These are phyloP conservation scores for Leccinum obscurum DNA, from an alignment of 768 basidiomycete species.

Conservation along the genomic window DNA sequence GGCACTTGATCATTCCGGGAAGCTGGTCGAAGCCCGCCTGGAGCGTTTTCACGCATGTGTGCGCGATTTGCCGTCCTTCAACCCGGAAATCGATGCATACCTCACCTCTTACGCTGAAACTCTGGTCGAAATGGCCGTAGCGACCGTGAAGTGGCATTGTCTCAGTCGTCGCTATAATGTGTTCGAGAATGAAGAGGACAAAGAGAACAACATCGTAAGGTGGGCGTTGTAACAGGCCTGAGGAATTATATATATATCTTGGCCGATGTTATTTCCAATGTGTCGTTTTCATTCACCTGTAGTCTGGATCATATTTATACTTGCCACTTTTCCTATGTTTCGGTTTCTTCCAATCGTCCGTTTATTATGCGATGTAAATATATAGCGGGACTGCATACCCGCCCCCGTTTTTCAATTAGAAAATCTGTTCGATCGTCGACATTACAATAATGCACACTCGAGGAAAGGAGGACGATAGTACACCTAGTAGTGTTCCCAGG, in stretches of 20 bases:
- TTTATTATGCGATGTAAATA: too few relatives aligned
- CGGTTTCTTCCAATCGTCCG: too few relatives aligned
- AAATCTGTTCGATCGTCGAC: too few relatives aligned
- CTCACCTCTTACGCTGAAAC: neutral
- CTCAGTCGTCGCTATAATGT: neutral
- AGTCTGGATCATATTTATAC: too few relatives aligned
- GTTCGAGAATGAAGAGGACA: neutral
- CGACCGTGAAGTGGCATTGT: neutral
- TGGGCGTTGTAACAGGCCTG: neutral
- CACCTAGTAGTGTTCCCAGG: too few relatives aligned
- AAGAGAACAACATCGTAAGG: neutral
- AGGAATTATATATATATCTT: too few relatives aligned
- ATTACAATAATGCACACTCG: too few relatives aligned
- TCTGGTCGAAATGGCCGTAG: neutral
- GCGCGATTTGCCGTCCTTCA: neutral
- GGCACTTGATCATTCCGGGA: neutral
- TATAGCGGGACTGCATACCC: too few relatives aligned
- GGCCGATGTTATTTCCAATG: neutral
- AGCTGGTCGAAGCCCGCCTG: neutral
- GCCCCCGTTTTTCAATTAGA: too few relatives aligned
- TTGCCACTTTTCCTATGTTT: too few relatives aligned
- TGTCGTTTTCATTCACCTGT: too few relatives aligned
- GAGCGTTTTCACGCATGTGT: neutral
- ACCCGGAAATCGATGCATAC: neutral
- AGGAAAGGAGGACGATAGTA: too few relatives aligned